A percentile compares a stretch with the other conserved stretches of the same genome.
These are phyloP conservation scores for Amanita rubescens DNA, from an alignment of 768 basidiomycete species.

Conservation along the genomic window DNA sequence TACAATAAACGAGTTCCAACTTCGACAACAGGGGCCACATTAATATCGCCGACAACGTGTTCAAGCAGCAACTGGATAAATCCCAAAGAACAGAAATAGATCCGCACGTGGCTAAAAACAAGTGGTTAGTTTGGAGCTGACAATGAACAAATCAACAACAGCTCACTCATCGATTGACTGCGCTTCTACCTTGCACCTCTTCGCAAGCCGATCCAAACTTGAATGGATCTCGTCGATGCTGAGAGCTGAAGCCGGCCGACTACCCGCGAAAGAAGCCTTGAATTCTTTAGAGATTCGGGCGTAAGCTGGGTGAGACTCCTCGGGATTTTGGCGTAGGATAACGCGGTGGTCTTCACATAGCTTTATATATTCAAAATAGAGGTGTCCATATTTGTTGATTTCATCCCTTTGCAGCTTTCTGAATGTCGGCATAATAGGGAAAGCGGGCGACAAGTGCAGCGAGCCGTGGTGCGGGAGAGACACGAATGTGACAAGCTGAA, in stretches of 20 bases:
- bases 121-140: not conserved
- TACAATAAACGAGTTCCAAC: not conserved
- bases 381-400: not conserved
- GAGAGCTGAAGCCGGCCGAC: not conserved
- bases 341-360: not conserved
- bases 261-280: not conserved
- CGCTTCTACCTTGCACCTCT: not conserved
- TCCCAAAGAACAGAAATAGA: not conserved
- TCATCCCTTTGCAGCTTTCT: not conserved
- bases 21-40: not conserved
- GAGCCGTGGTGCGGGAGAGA: too few species aligned
- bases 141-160: not conserved
- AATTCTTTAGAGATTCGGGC: not conserved
- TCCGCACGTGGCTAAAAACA: not conserved
- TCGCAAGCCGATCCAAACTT: not conserved
- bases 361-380: not conserved
- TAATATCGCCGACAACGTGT: not conserved
- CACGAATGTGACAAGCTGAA: too few species aligned
- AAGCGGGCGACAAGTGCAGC: not conserved
- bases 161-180: not conserved
- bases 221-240: not conserved
- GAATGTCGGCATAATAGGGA: not conserved
- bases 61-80: not conserved
- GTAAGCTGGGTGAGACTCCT: not conserved
- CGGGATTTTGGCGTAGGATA: not conserved